Percentiles rank a stretch among this genome's conserved stretches.
phyloP scores from a whole-genome alignment of 2,329 filamentous ascomycete genomes.

The Cercospora janseana region DNA sequence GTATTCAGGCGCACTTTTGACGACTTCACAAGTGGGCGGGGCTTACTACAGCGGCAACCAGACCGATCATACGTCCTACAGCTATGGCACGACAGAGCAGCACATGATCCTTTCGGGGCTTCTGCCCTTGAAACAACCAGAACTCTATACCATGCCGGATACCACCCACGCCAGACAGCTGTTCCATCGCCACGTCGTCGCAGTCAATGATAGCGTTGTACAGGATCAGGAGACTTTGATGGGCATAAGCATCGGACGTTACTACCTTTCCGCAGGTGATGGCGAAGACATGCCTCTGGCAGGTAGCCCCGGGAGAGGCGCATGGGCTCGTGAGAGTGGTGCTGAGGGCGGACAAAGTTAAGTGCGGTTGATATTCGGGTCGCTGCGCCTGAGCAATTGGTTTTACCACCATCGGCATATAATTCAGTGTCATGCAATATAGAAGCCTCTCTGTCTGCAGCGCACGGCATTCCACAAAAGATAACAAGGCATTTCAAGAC shows the following conservation, averaged over 20 bases:
- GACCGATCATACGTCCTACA: slow-evolving; percentile 50
- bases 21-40: slow-evolving; percentile 58
- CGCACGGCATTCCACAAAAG: no score
- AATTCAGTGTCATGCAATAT: no score
- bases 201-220: slow-evolving; percentile 55
- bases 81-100: slow-evolving; percentile 58
- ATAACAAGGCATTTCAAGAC: no score
- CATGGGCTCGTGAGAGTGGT: slow-evolving; percentile 9
- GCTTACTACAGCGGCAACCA: slow-evolving; percentile 54
- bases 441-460: no score
- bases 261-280: slow-evolving; percentile 6
- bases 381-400: background rate
- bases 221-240: slow-evolving; percentile 47
- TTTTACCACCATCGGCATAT: no score
- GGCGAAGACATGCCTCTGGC: slow-evolving; percentile 18
- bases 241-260: slow-evolving; percentile 15
- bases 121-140: slow-evolving; percentile 12
- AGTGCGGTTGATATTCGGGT: slow-evolving; percentile 14
- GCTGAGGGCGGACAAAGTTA: slow-evolving; percentile 19
- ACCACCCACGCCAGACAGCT: slow-evolving; percentile 42
- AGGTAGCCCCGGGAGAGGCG: slow-evolving; percentile 26
- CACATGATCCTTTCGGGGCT: slow-evolving; percentile 55
- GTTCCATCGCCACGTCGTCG: slow-evolving; percentile 58
- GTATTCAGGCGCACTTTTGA: slow-evolving; percentile 44
- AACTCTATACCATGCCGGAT: slow-evolving; percentile 15